Evolutionary conservation across 352 stramenopile species (phyloP).

Genomic region (Thalassiosira hispida): DNA sequence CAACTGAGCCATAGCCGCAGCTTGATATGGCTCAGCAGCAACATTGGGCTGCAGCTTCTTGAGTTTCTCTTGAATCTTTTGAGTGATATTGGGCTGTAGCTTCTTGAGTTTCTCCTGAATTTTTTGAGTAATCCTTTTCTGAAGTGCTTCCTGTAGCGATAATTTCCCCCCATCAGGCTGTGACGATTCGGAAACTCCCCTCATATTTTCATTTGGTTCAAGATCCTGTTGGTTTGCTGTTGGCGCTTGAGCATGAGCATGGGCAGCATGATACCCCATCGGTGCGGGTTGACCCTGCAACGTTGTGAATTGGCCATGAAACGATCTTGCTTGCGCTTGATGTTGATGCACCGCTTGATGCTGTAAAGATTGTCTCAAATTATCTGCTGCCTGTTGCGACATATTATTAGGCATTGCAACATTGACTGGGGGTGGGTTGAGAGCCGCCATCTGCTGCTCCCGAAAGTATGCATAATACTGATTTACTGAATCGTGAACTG

Average conservation of each 20-base stretch:
- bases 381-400: background rate
- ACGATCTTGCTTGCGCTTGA: background rate
- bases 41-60: slow-evolving; percentile 6
- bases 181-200: background rate
- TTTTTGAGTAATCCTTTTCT: slow-evolving; percentile 15
- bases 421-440: background rate
- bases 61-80: slow-evolving; percentile 23
- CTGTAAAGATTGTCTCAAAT: background rate
- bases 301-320: too few species aligned
- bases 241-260: background rate
- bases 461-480: slow-evolving; percentile 10
- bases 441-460: background rate
- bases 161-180: background rate
- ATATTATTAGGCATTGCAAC: background rate
- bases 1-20: background rate
- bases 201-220: background rate
- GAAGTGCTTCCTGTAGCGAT: slow-evolving; percentile 7
- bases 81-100: slow-evolving; percentile 1
- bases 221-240: background rate
- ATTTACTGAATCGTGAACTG: background rate
- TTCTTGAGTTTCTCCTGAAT: slow-evolving; percentile 20
- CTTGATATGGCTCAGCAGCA: background rate
- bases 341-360: background rate
- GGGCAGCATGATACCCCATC: background rate
- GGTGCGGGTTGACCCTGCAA: background rate